phyloP scores from a whole-genome alignment of 2,329 filamentous ascomycete genomes.

The Clonostachys solani region DNA sequence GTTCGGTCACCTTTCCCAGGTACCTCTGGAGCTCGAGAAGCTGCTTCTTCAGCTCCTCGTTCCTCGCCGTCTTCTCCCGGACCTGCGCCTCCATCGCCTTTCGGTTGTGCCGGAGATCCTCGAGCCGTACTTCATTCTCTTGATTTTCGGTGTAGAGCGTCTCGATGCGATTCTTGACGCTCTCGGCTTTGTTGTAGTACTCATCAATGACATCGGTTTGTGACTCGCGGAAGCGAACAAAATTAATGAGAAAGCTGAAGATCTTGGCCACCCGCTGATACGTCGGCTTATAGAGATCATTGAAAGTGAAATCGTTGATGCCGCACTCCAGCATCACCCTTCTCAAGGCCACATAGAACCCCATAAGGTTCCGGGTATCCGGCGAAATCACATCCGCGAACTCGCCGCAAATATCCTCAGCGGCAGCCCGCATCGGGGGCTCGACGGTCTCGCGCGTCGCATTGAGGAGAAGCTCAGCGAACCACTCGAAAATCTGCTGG shows the following conservation, averaged over 20 bases:
- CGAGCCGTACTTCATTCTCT: slow-evolving; percentile 74
- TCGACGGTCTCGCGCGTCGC: slow-evolving; percentile 89
- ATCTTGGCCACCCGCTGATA: slow-evolving; percentile 90
- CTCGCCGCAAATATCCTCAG: slow-evolving; percentile 81
- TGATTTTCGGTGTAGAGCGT: slow-evolving; percentile 81
- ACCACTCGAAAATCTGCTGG: slow-evolving; percentile 97
- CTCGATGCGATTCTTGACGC: slow-evolving; percentile 83
- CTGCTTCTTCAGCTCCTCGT: slow-evolving; percentile 80
- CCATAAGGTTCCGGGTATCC: slow-evolving; percentile 92
- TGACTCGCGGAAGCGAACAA: slow-evolving; percentile 92
- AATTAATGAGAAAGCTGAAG: slow-evolving; percentile 98
- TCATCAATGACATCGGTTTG: slow-evolving; percentile 88
- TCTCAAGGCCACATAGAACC: slow-evolving; percentile 83
- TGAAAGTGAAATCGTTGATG: slow-evolving; percentile 89
- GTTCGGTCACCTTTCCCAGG: slow-evolving; percentile 78
- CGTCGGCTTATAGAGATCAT: slow-evolving; percentile 86
- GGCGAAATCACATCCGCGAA: slow-evolving; percentile 79
- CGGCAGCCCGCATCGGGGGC: slow-evolving; percentile 89
- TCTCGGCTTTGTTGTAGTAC: slow-evolving; percentile 87
- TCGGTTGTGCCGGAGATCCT: slow-evolving; percentile 76
- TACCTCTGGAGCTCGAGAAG: slow-evolving; percentile 76
- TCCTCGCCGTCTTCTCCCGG: slow-evolving; percentile 78
- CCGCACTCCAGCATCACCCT: slow-evolving; percentile 82
- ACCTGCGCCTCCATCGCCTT: slow-evolving; percentile 78
- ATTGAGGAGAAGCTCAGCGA: slow-evolving; percentile 91